Conservation (phyloP, 1,284 basidiomycete genomes). For the Erythrobasidium hasegawianum region DNA sequence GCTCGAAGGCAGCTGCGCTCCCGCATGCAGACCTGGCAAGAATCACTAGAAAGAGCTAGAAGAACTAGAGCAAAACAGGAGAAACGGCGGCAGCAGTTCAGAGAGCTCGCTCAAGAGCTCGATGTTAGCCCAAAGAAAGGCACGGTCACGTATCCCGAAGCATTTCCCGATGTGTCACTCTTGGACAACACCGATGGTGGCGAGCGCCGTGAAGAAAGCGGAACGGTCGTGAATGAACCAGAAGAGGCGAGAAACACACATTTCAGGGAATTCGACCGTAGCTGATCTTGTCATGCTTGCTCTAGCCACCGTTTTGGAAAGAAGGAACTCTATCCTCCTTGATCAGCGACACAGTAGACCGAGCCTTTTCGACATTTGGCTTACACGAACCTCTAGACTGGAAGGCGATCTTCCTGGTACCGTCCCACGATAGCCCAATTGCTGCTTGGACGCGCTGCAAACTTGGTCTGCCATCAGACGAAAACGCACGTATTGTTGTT, state of each 20-base stretch:
- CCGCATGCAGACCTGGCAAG: slow-evolving; percentile 3
- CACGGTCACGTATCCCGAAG: neutral
- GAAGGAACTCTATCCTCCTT: slow-evolving; percentile 8
- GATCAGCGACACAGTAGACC: slow-evolving; percentile 14
- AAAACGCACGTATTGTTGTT: neutral
- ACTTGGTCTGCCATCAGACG: slow-evolving; percentile 6
- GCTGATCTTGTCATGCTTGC: no score
- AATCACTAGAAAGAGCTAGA: neutral
- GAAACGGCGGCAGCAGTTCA: slow-evolving; percentile 7
- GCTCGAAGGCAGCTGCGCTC: neutral
- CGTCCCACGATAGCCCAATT: neutral
- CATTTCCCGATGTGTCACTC: neutral
- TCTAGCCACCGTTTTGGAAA: slow-evolving; percentile 10
- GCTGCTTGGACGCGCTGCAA: slow-evolving; percentile 28
- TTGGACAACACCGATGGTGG: neutral
- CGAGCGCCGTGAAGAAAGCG: no score
- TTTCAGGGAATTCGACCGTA: no score
- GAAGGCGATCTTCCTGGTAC: slow-evolving; percentile 22
- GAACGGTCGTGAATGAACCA: no score
- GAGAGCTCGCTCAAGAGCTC: slow-evolving; percentile 7
- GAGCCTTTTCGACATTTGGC: slow-evolving; percentile 8
- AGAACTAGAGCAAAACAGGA: slow-evolving; percentile 4
- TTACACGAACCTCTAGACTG: neutral
- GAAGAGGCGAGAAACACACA: no score
- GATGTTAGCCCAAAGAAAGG: slow-evolving; percentile 1